phyloP scores from a whole-genome alignment of 2,329 filamentous ascomycete species.

The Lachnellula cervina region DNA sequence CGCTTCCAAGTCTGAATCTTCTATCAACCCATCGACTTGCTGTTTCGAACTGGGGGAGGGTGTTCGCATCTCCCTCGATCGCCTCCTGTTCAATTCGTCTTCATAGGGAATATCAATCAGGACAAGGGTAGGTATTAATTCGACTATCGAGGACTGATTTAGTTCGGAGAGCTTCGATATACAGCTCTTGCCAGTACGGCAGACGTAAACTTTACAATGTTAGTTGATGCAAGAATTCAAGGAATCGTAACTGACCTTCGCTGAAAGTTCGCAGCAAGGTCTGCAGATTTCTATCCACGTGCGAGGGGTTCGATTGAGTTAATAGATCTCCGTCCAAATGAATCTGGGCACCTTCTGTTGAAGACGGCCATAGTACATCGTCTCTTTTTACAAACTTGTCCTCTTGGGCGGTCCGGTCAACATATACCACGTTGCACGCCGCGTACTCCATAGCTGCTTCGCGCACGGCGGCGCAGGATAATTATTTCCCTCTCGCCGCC shows the following conservation, averaged over 20 bases:
- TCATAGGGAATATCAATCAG: conserved; percentile 47
- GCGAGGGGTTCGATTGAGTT: conserved; percentile 22
- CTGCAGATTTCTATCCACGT: conserved; percentile 44
- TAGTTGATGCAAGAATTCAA: conserved; percentile 10
- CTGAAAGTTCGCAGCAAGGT: conserved; percentile 46
- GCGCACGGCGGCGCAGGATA: conserved; percentile 25
- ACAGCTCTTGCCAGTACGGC: conserved; percentile 47
- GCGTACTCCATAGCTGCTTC: conserved; percentile 37
- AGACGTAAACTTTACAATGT: conserved; percentile 45
- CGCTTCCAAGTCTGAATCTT: conserved; percentile 38
- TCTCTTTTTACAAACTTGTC: conserved; percentile 34
- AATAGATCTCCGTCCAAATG: conserved; percentile 12
- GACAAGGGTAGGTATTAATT: conserved; percentile 50
- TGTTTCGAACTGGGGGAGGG: conserved; percentile 31
- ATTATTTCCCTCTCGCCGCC: conserved; percentile 21
- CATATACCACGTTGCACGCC: conserved; percentile 40
- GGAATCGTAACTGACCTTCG: conserved; percentile 40
- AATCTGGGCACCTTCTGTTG: conserved; percentile 21
- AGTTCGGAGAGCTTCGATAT: conserved; percentile 48
- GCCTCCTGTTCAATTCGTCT: conserved; percentile 31
- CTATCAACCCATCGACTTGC: conserved; percentile 37
- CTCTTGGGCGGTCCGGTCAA: conserved; percentile 36
- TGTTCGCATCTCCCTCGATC: conserved; percentile 30
- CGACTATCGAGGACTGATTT: conserved; percentile 39
- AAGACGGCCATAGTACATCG: conserved; percentile 27